These are phyloP conservation scores for Yarrowia sp. DNA, from an alignment of 805 yeast species.

Conservation along the genomic window DNA sequence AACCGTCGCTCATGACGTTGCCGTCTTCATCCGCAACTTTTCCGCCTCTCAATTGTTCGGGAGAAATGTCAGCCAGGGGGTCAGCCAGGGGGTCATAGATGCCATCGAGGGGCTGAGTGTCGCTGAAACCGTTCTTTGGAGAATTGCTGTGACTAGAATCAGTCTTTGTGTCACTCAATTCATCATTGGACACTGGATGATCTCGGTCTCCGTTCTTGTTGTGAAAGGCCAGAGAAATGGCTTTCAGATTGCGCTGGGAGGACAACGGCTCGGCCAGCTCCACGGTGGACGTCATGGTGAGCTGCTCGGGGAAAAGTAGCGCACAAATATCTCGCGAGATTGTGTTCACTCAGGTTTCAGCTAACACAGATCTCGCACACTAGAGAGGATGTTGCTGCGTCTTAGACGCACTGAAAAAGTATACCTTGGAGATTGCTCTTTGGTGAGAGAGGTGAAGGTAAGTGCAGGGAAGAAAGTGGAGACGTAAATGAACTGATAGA, in stretches of 20 bases:
- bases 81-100: too few species aligned
- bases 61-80: not conserved
- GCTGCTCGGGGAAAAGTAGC: not conserved
- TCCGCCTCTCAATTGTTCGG: not conserved
- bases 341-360: not conserved
- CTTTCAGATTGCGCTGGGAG: constrained; percentile 24
- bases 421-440: constrained; percentile 10
- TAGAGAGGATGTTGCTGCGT: constrained; percentile 21
- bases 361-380: not conserved
- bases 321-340: not conserved
- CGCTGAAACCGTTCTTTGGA: too few species aligned
- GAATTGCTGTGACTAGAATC: not conserved
- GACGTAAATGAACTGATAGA: too few species aligned
- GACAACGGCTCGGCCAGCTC: constrained; percentile 16
- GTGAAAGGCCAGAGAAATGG: constrained; percentile 26
- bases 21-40: constrained; percentile 20
- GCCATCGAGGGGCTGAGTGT: too few species aligned
- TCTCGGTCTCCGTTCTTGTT: not conserved
- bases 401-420: not conserved
- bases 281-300: constrained; percentile 15
- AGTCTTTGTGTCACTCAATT: not conserved
- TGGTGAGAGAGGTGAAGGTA: not conserved
- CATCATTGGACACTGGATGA: constrained; percentile 3
- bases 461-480: too few species aligned
- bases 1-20: constrained; percentile 2